These are phyloP conservation scores for Amphichorda felina DNA, from an alignment of 2,329 filamentous ascomycete species.

Conservation along the genomic window DNA sequence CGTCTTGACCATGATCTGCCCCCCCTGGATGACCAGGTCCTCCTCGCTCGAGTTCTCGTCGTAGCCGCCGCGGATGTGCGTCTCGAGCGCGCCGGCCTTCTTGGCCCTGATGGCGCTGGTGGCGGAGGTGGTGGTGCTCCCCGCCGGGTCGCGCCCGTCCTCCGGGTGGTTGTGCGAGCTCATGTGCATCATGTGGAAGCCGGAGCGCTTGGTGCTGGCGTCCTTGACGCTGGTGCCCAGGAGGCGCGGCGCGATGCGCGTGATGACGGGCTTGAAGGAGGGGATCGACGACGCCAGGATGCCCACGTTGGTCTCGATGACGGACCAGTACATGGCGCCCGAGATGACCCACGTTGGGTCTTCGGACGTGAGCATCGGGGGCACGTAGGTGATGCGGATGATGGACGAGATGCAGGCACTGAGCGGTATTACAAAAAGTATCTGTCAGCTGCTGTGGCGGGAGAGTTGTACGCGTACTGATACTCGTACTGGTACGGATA, in stretches of 20 bases:
- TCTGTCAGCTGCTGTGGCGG: background rate
- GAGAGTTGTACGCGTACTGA: no score
- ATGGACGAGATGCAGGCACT: slow-evolving; percentile 33
- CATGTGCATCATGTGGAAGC: slow-evolving; percentile 1
- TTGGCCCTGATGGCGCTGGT: background rate
- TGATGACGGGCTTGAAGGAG: slow-evolving; percentile 13
- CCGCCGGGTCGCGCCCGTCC: no score
- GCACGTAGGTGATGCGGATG: slow-evolving; percentile 31
- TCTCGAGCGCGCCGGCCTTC: background rate
- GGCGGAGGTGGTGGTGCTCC: no score
- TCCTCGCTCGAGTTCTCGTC: background rate
- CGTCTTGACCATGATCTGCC: background rate
- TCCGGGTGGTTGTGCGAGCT: background rate
- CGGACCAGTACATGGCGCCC: slow-evolving; percentile 27
- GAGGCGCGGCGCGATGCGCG: slow-evolving; percentile 5
- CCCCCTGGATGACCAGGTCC: background rate
- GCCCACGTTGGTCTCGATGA: slow-evolving; percentile 21
- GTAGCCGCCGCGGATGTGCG: background rate
- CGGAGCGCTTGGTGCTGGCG: background rate
- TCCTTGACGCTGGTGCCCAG: background rate
- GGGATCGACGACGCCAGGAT: slow-evolving; percentile 23
- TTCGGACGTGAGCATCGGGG: slow-evolving; percentile 22
- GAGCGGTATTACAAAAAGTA: background rate
- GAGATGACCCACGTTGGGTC: slow-evolving; percentile 22
- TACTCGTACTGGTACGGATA: no score